phyloP scores from a whole-genome alignment of 2,329 filamentous ascomycete species.

The Clarireedia homoeocarpa region DNA sequence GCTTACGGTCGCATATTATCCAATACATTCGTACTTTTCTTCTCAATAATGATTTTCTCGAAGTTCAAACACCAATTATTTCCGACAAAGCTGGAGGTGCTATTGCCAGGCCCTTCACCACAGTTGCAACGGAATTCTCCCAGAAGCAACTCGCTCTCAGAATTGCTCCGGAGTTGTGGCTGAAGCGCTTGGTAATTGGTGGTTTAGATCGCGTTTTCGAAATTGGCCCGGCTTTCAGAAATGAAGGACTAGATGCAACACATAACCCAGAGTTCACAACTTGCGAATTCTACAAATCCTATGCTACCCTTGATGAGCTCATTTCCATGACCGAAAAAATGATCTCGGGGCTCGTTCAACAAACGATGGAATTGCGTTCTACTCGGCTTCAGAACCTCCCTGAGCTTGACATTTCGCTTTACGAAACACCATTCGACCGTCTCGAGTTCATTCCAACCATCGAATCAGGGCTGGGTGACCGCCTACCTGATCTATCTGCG shows the following conservation, averaged over 20 bases:
- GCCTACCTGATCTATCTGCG: conserved; percentile 33
- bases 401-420: conserved; percentile 40
- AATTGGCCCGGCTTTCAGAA: conserved; percentile 85
- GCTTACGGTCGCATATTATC: conserved; percentile 67
- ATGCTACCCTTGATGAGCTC: conserved; percentile 66
- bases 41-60: conserved; percentile 63
- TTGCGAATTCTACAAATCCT: conserved; percentile 93
- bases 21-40: conserved; percentile 69
- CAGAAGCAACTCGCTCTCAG: conserved; percentile 67
- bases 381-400: conserved; percentile 38
- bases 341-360: conserved; percentile 49
- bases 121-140: conserved; percentile 66
- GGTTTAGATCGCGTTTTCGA: conserved; percentile 88
- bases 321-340: conserved; percentile 70
- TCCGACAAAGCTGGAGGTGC: conserved; percentile 80
- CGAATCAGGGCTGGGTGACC: conserved; percentile 53
- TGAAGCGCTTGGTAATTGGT: conserved; percentile 85
- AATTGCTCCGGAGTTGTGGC: conserved; percentile 90
- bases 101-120: conserved; percentile 78
- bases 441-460: conserved; percentile 79
- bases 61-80: conserved; percentile 87
- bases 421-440: conserved; percentile 50
- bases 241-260: conserved; percentile 83
- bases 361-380: conserved; percentile 40
- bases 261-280: conserved; percentile 98